Base-by-base conservation (phyloP, 345 rosid genomes). In the Salix viminalis region DNA sequence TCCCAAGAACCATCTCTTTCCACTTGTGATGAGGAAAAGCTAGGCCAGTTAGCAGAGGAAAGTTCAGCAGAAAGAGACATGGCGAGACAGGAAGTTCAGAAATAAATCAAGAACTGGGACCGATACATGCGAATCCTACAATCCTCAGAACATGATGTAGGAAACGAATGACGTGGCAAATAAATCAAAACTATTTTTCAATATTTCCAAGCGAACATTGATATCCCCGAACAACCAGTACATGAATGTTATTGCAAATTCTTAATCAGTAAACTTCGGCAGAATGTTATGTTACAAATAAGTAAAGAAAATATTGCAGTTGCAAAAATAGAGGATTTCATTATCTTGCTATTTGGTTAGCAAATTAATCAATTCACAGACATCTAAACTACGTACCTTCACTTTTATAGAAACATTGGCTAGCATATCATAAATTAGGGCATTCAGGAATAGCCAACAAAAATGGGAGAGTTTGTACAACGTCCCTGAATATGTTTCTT, bases 361-460 rank as follows among this genome's bases (percentile, higher is more conserved):
- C 34, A 37, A 54, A 56, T 36, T 71, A 41, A 58, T 6, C 67
- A 50, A 50, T 9, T 16, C 42, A 30, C 77, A 4, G 9, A 15
- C 48, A 70, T 65, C 73, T 41, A 62, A 23, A 34, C 3, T 14
- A 32, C 34, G 34, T 32, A 58, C 67, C n/a, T 44, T 34, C 19
- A 69, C 32, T 56, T 72, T 48, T 39, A 21, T 42, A 52, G 34
- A 56, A 50, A 64, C 61, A 70, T 58, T 56, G 46, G 9, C 69
- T 37, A 4, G 28, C 52, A 58, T 54, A 50, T 39, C 71, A 6
- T 26, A 75, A 44, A 56, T 41, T 54, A 65, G 34, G 75, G 19
- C 41, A 80, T 85, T 64, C 61, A 79, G 79, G 76, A 67, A 61
- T 42, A 68, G 70, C 75, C 41, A 19, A 42, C 21, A 26, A 60